A percentile compares a stretch with the other conserved stretches of the same genome.
These are phyloP conservation scores for Thelephora terrestris DNA, from an alignment of 1,284 basidiomycete species.

Conservation along the genomic window DNA sequence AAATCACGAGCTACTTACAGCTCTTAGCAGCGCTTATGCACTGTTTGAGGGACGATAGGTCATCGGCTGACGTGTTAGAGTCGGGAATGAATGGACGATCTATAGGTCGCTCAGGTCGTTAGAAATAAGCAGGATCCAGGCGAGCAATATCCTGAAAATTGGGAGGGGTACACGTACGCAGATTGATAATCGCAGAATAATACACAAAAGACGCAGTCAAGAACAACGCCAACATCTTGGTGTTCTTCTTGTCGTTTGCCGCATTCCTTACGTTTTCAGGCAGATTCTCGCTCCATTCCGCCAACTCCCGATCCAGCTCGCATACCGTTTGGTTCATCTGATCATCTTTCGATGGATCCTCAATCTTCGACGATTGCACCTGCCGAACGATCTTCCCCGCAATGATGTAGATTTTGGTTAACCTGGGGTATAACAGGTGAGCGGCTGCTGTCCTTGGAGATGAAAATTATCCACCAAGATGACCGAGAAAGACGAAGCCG, in stretches of 20 bases:
- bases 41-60: slow-evolving; percentile 10
- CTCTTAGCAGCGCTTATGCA: slow-evolving; percentile 13
- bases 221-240: slow-evolving; percentile 10
- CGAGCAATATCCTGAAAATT: neutral
- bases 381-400: slow-evolving; percentile 14
- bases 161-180: slow-evolving; percentile 9
- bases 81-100: slow-evolving; percentile 16
- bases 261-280: slow-evolving; percentile 10
- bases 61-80: slow-evolving; percentile 4
- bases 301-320: slow-evolving; percentile 10
- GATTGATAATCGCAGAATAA: slow-evolving; percentile 14
- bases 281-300: slow-evolving; percentile 10
- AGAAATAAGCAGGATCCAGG: too few relatives aligned
- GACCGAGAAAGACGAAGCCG: neutral
- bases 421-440: too few relatives aligned
- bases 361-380: slow-evolving; percentile 11
- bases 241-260: slow-evolving; percentile 9
- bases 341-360: slow-evolving; percentile 8
- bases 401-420: slow-evolving; percentile 10
- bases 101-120: neutral
- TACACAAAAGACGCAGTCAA: slow-evolving; percentile 15
- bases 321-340: slow-evolving; percentile 3
- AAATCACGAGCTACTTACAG: slow-evolving; percentile 6
- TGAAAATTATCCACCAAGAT: too few relatives aligned
- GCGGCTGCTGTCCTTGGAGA: too few relatives aligned